phyloP scores from a whole-genome alignment of 306 rosid species.

The Cucurbita argyrosperma region DNA sequence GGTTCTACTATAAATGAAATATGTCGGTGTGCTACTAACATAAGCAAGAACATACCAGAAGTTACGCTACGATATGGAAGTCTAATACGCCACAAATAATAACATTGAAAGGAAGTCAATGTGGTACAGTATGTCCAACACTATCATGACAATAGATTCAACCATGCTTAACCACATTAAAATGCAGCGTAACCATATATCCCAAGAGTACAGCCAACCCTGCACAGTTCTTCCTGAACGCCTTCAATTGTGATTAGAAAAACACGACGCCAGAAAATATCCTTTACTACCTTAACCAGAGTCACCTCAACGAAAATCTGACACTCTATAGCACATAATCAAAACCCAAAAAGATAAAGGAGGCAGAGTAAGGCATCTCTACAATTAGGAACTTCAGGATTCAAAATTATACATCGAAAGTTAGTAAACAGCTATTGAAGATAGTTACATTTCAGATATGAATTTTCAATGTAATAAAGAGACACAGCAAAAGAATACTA shows the following conservation, averaged over 20 bases:
- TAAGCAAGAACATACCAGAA: no score
- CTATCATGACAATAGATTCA: not conserved
- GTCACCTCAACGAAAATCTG: not conserved
- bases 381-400: not conserved
- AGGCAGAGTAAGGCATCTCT: not conserved
- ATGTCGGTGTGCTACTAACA: no score
- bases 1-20: no score
- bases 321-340: not conserved
- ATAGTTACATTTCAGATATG: not conserved
- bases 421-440: not conserved
- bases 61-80: no score
- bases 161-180: not conserved
- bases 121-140: not conserved
- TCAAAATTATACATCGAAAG: not conserved
- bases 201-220: not conserved
- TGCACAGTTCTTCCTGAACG: not conserved
- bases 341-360: not conserved
- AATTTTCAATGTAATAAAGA: not conserved
- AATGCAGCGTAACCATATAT: not conserved
- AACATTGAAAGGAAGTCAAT: no score
- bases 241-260: not conserved
- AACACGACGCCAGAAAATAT: not conserved
- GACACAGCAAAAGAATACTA: not conserved
- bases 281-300: not conserved
- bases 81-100: no score